phyloP scores from a whole-genome alignment of 257 asterid species.

The Cinchona pubescens region DNA sequence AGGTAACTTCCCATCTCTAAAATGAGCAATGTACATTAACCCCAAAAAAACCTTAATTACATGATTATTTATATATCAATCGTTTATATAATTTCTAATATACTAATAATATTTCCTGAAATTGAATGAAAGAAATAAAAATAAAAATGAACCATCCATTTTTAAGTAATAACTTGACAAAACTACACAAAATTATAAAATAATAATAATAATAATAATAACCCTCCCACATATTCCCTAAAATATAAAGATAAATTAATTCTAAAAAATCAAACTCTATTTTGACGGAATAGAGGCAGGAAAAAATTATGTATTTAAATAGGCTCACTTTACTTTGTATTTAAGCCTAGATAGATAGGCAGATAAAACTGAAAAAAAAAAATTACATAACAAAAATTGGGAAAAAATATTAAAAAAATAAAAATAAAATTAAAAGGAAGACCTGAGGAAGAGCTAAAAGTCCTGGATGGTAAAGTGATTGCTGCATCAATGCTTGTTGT shows the following conservation, averaged over 20 bases:
- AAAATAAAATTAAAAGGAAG: neutral
- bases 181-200: no score
- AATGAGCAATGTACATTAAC: neutral
- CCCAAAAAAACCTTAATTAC: neutral
- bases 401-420: neutral
- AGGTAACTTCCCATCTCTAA: neutral
- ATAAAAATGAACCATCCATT: neutral
- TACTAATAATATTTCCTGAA: neutral
- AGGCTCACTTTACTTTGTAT: neutral
- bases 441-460: constrained; percentile 73
- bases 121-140: neutral
- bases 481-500: constrained; percentile 77
- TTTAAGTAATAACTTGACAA: no score
- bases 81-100: neutral
- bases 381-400: neutral
- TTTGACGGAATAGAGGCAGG: neutral
- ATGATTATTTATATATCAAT: neutral
- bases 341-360: neutral
- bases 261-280: neutral
- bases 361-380: neutral
- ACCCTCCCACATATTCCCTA: neutral
- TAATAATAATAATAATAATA: no score
- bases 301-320: neutral
- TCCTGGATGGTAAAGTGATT: constrained; percentile 75
- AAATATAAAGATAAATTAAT: neutral